Percentiles rank a stretch among this genome's conserved stretches.
Conservation (phyloP, 73 alveolate genomes). For the Paramecium primaurelia region DNA sequence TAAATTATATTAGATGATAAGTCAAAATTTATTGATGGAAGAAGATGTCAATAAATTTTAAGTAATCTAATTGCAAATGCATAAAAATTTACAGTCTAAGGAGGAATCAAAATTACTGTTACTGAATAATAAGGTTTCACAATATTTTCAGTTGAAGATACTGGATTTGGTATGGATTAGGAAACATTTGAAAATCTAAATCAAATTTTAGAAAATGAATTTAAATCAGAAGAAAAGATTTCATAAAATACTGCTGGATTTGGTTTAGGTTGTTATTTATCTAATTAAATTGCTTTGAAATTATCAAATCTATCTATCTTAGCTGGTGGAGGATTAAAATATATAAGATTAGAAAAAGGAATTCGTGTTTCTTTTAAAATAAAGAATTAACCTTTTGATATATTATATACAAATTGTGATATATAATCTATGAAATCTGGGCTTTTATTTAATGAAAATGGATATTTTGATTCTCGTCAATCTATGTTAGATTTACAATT, state of each 20-base stretch:
- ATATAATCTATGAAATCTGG: background rate
- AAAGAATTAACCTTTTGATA: background rate
- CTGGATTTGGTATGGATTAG: conserved; percentile 49
- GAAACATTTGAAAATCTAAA: background rate
- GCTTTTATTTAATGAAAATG: background rate
- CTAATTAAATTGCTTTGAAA: background rate
- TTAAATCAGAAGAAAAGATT: background rate
- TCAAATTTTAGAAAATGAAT: background rate
- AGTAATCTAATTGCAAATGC: conserved; percentile 46
- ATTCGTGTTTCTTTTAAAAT: background rate
- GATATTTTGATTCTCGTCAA: background rate
- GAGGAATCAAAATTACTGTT: background rate
- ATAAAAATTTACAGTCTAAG: conserved; percentile 34
- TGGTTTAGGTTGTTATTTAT: conserved; percentile 17
- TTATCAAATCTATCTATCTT: background rate
- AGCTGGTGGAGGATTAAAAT: conserved; percentile 21
- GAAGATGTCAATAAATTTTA: conserved; percentile 39
- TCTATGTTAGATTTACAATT: background rate
- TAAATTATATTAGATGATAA: background rate
- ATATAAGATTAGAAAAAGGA: background rate
- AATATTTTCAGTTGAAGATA: conserved; percentile 30
- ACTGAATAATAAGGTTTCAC: background rate
- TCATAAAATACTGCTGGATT: conserved; percentile 41
- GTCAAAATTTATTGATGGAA: background rate
- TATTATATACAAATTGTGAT: background rate